A percentile compares a stretch with the other conserved stretches of the same genome.
These are phyloP conservation scores for Hanseniaspora lindneri DNA, from an alignment of 805 yeast genomes.

Conservation along the genomic window DNA sequence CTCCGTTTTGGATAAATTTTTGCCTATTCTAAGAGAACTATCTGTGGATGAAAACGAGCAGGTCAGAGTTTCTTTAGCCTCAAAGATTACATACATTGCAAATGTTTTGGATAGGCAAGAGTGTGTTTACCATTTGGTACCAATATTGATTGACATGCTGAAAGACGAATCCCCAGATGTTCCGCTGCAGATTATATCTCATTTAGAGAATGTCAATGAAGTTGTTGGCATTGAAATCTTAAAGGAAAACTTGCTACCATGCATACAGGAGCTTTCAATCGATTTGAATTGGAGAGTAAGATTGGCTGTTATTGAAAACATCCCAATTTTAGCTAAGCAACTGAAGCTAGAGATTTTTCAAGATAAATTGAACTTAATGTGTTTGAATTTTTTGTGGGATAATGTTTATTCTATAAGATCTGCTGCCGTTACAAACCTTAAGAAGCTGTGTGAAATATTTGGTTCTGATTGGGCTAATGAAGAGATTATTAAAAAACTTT, in stretches of 20 bases:
- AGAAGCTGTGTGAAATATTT: conserved; percentile 68
- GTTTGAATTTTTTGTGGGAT: conserved; percentile 98
- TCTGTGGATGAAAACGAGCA: conserved; percentile 86
- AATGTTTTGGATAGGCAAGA: conserved; percentile 74
- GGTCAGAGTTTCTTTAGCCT: conserved; percentile 86
- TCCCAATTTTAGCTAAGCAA: conserved; percentile 88
- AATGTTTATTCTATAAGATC: conserved; percentile 91
- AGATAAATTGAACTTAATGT: conserved; percentile 76
- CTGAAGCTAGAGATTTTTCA: conserved; percentile 88
- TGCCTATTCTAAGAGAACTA: conserved; percentile 73
- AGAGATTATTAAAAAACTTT: conserved; percentile 67
- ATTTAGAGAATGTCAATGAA: conserved; percentile 81
- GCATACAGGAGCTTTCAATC: conserved; percentile 88
- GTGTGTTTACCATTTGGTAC: conserved; percentile 71
- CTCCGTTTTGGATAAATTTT: conserved; percentile 51
- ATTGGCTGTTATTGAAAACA: conserved; percentile 90
- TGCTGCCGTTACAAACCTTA: conserved; percentile 82
- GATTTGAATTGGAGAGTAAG: conserved; percentile 97
- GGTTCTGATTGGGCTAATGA: conserved; percentile 88
- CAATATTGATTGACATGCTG: conserved; percentile 82
- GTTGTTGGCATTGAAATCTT: conserved; percentile 84
- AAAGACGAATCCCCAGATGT: conserved; percentile 97
- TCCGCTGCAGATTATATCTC: conserved; percentile 82
- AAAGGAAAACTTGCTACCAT: conserved; percentile 82
- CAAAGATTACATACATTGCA: conserved; percentile 74